Percentiles rank a stretch among this genome's conserved stretches.
Evolutionary conservation across 2,329 filamentous ascomycete genomes (phyloP).

Genomic region (Neonectria magnoliae): DNA sequence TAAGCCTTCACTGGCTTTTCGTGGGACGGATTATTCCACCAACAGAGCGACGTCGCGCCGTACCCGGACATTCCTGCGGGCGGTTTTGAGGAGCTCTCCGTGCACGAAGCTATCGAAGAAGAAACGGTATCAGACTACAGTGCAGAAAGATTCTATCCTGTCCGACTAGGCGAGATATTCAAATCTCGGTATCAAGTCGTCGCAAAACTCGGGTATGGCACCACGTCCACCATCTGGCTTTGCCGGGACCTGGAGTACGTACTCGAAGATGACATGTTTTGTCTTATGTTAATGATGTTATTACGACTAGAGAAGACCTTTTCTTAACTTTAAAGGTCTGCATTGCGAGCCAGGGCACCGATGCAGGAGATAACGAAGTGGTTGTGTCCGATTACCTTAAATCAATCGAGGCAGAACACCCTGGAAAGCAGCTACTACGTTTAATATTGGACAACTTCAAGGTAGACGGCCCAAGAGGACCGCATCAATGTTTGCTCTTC

Average conservation of each 20-base stretch:
- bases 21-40: too few relatives aligned
- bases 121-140: constrained; percentile 40
- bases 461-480: not conserved
- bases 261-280: not conserved
- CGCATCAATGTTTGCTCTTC: not conserved
- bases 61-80: too few relatives aligned
- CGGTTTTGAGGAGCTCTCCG: not conserved
- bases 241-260: constrained; percentile 47
- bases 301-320: constrained; percentile 24
- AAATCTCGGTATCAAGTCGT: constrained; percentile 49
- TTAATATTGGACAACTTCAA: not conserved
- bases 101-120: constrained; percentile 35
- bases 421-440: not conserved
- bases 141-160: constrained; percentile 48
- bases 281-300: not conserved
- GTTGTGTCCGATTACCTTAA: constrained; percentile 42
- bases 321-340: constrained; percentile 50
- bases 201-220: constrained; percentile 55
- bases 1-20: too few relatives aligned
- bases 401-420: not conserved
- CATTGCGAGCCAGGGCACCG: constrained; percentile 40
- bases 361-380: constrained; percentile 41
- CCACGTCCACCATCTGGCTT: constrained; percentile 55
- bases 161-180: constrained; percentile 48
- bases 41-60: too few relatives aligned